Conservation (phyloP, 768 basidiomycete species). For the Collybiopsis luxurians region DNA sequence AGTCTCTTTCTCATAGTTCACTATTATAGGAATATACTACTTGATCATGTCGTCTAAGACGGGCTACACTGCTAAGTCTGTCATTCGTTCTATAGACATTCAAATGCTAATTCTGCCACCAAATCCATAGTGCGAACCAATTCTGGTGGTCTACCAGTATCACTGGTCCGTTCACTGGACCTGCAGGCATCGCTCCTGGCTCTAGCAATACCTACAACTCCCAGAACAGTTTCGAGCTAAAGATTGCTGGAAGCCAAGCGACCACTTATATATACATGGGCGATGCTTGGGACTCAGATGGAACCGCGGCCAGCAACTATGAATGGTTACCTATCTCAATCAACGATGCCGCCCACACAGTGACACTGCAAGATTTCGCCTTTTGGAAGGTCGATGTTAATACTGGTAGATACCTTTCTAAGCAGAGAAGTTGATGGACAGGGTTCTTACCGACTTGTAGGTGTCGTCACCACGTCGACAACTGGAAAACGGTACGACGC, state of each 20-base stretch:
- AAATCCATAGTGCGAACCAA: slow-evolving; percentile 21
- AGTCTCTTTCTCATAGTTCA: too few relatives aligned
- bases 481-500: slow-evolving; percentile 1
- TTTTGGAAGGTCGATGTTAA: slow-evolving; percentile 20
- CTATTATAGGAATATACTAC: slow-evolving; percentile 15
- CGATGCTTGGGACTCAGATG: slow-evolving; percentile 8
- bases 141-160: slow-evolving; percentile 5
- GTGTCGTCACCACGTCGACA: not conserved
- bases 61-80: slow-evolving; percentile 25
- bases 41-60: slow-evolving; percentile 27
- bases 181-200: not conserved
- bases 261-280: slow-evolving; percentile 9
- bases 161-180: not conserved
- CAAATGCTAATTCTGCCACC: slow-evolving; percentile 20
- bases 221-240: slow-evolving; percentile 7
- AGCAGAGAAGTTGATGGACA: too few relatives aligned
- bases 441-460: too few relatives aligned
- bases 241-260: slow-evolving; percentile 6
- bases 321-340: slow-evolving; percentile 24
- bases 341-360: slow-evolving; percentile 21
- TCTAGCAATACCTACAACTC: slow-evolving; percentile 11
- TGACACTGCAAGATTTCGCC: slow-evolving; percentile 22
- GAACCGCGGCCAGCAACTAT: slow-evolving; percentile 15
- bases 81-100: slow-evolving; percentile 21
- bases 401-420: slow-evolving; percentile 12